A percentile compares a stretch with the other conserved stretches of the same genome.
Conservation (phyloP, 2,329 filamentous ascomycete species). For the Chrysoporthe deuterocubensis region DNA sequence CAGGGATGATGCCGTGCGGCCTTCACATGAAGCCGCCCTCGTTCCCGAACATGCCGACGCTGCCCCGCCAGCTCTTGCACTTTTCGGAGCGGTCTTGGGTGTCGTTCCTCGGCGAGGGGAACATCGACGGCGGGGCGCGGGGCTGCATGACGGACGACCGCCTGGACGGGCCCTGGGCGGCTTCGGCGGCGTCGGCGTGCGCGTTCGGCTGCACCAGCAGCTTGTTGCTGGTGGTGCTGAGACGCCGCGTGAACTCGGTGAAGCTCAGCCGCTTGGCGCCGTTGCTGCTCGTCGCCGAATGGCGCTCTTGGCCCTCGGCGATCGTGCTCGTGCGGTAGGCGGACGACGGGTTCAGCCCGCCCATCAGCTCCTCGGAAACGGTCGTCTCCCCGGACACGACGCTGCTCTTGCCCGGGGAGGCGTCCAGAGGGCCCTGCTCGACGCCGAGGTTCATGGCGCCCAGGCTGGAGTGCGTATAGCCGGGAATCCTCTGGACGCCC, state of each 20-base stretch:
- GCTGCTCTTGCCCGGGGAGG: constrained; percentile 23
- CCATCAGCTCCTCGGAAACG: constrained; percentile 16
- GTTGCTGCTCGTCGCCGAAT: constrained; percentile 54
- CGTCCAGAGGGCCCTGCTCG: constrained; percentile 1
- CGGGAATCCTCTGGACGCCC: constrained; percentile 50
- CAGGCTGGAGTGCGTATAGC: constrained; percentile 38
- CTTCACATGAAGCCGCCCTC: constrained; percentile 60
- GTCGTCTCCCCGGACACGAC: constrained; percentile 15
- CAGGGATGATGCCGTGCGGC: neutral
- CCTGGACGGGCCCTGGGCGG: constrained; percentile 39
- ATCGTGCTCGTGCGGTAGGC: constrained; percentile 31
- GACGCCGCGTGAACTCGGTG: constrained; percentile 62
- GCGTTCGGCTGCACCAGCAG: constrained; percentile 60
- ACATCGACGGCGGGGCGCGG: constrained; percentile 37
- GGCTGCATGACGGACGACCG: constrained; percentile 39
- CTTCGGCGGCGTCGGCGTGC: constrained; percentile 36
- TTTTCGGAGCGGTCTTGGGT: constrained; percentile 47
- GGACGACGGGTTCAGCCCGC: constrained; percentile 26
- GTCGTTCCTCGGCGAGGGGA: constrained; percentile 32
- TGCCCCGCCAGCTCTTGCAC: constrained; percentile 59
- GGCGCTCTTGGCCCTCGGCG: constrained; percentile 41
- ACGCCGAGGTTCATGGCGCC: constrained; percentile 15
- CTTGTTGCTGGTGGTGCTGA: constrained; percentile 65
- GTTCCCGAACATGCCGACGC: constrained; percentile 55
- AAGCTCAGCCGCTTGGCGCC: constrained; percentile 60